These are phyloP conservation scores for Quambalaria eucalypti DNA, from an alignment of 1,284 basidiomycete species.

Conservation along the genomic window DNA sequence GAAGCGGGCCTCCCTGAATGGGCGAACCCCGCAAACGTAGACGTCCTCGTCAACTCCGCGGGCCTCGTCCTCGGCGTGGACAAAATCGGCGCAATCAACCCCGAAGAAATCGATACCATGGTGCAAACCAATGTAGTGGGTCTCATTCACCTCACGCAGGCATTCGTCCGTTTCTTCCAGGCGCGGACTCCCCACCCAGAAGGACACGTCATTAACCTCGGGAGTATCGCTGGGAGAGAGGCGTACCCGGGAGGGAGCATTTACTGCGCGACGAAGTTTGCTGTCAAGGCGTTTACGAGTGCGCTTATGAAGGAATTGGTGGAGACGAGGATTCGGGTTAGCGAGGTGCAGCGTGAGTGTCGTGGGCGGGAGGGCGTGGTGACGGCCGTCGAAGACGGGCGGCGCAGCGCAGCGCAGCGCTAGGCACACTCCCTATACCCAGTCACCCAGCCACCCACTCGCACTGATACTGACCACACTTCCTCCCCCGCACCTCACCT, in stretches of 20 bases:
- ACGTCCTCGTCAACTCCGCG: conserved; percentile 45
- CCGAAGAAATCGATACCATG: conserved; percentile 56
- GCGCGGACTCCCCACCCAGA: conserved; percentile 62
- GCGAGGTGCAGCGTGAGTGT: conserved; percentile 39
- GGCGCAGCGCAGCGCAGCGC: too few relatives aligned
- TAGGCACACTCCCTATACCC: background rate
- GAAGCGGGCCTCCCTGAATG: conserved; percentile 31
- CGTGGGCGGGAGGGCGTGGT: conserved; percentile 18
- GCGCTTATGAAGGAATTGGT: conserved; percentile 75
- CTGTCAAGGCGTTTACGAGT: conserved; percentile 78
- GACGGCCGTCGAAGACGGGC: conserved; percentile 9
- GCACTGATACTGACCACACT: too few relatives aligned
- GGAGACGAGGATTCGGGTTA: conserved; percentile 61
- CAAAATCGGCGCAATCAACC: conserved; percentile 66
- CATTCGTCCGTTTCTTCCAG: conserved; percentile 67
- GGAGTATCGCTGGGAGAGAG: conserved; percentile 83
- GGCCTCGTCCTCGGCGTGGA: conserved; percentile 74
- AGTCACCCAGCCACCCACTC: too few relatives aligned
- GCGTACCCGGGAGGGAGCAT: conserved; percentile 57
- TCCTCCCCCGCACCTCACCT: background rate
- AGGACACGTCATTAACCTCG: conserved; percentile 94
- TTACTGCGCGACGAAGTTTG: conserved; percentile 62
- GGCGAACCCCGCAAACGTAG: conserved; percentile 36
- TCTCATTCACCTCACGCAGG: conserved; percentile 71
- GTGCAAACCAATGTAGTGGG: conserved; percentile 48